Evolutionary conservation across 2,329 filamentous ascomycete species (phyloP), one percentile per base, ranked within the genome.

Genomic region (Aspergillus niger): DNA sequence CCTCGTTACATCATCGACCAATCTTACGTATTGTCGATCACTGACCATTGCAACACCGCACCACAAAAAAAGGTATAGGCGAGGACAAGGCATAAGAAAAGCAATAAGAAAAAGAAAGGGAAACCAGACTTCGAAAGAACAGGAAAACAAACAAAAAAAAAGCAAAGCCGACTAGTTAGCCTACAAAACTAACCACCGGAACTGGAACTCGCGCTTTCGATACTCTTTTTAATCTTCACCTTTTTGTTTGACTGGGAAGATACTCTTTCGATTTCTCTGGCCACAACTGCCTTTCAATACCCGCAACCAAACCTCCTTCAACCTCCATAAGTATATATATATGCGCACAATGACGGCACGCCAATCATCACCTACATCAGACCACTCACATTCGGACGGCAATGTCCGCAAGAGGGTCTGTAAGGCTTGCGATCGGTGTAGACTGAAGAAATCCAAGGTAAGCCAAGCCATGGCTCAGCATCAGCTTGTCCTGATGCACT

Each of bases 361-460:
- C 43, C 76, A 77, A 69, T 72, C 76, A 65, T 72, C 75, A 57
- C 76, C 76, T 36, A 65, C 70, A n/a, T 76, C 74, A 41, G 75
- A 77, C 24, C 67, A 76, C 60, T 76, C 74, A 28, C 74, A 77
- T 64, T 76, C 77, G 17, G 80, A 82, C 68, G 76, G 76, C 63
- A 81, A 80, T 64, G 79, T 77, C 39, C 76, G 86, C 66, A 88
- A 89, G 76, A 80, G 86, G 69, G 86, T 88, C 41, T 86, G 86
- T 73, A 89, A 88, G 76, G 86, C 86, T 24, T 89, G 86, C 74
- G 86, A 89, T 74, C 81, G 86, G 61, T 89, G 86, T 77, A 80
- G 86, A 51, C 68, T 88, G 60, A 89, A 89, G 76, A 89, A 89
- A 72, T 88, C 85, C 71, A 89, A 89, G 79, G 84, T 84, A 77